phyloP scores from a whole-genome alignment of 2,329 filamentous ascomycete species.

The Didymella lethalis region DNA sequence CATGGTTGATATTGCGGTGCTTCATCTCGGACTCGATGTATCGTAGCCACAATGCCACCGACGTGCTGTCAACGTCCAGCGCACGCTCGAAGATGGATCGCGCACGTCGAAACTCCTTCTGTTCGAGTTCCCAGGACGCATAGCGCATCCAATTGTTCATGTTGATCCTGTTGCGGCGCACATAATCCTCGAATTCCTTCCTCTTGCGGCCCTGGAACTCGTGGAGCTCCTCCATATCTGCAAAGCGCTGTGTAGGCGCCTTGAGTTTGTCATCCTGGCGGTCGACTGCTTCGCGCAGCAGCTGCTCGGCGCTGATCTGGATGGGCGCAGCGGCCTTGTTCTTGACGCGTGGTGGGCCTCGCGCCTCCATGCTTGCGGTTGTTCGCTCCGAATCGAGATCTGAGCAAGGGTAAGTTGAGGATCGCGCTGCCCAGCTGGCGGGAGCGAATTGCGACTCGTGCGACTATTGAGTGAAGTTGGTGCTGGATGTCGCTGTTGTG shows the following conservation, averaged over 20 bases:
- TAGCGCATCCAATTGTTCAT: slow-evolving; percentile 99
- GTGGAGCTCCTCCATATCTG: slow-evolving; percentile 95
- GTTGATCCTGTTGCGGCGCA: slow-evolving; percentile 90
- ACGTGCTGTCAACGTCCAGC: slow-evolving; percentile 88
- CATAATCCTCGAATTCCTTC: slow-evolving; percentile 98
- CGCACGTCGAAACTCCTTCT: slow-evolving; percentile 94
- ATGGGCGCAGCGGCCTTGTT: slow-evolving; percentile 90
- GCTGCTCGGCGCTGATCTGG: slow-evolving; percentile 94
- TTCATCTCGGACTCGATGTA: slow-evolving; percentile 99
- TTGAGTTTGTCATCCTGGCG: slow-evolving; percentile 88
- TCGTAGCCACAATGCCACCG: slow-evolving; percentile 85
- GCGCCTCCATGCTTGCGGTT: slow-evolving; percentile 76
- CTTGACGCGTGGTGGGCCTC: slow-evolving; percentile 94
- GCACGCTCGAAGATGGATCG: slow-evolving; percentile 94
- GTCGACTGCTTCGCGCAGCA: slow-evolving; percentile 95
- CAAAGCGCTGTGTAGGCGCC: slow-evolving; percentile 92
- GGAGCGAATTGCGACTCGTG: slow-evolving; percentile 8
- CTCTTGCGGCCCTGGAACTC: slow-evolving; percentile 96
- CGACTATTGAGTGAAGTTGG: not conserved
- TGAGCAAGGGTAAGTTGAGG: not conserved
- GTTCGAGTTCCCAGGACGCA: slow-evolving; percentile 95
- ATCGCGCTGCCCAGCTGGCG: slow-evolving; percentile 11
- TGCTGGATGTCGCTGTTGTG: not conserved
- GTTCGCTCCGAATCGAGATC: not conserved
- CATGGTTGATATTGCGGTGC: slow-evolving; percentile 79